Base-by-base conservation (phyloP, 2,329 filamentous ascomycete genomes). In the Aspergillus carbonarius region DNA sequence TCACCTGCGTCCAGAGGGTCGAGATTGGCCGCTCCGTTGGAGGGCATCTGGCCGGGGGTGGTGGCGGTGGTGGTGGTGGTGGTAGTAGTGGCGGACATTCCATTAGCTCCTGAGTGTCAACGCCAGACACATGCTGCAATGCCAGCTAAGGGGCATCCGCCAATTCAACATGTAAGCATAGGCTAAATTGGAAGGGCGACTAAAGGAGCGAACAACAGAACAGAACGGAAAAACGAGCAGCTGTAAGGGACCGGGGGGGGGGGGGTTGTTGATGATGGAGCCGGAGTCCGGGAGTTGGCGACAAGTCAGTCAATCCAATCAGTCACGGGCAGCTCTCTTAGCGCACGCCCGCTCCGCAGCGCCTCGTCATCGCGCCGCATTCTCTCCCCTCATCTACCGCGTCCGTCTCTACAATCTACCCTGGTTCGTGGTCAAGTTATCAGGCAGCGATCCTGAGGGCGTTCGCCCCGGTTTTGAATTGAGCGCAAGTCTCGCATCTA, bases 1-100 rank as follows among this genome's bases (percentile, higher is more conserved):
- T 70, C 70, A 78, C 78, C 78, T 73, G 77, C 75, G 70, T 80
- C 78, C 64, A 80, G 68, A 58, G 74, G 71, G 66, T 79, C 76
- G 58, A 72, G 65, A 60, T 68, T 66, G 52, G 71, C 66, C 57
- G 69, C 66, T 60, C 72, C 74, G 68, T 75, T 73, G 60, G 73
- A 61, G 60, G 73, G 67, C 76, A 77, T 76, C 62, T 70, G 71
- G 70, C 68, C 66, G 44, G 51, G 30, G 65, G 69, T 68, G 56
- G 65, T 68, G 49, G 63, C 60, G 57, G 68, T 65, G 57, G 65
- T 68, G 49, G 63, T 60, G 57, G 68, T 65, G 57, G 67, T 60
- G 5, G 23, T 23, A 54, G 66, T 66, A 53, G 70, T 72, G 59
- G 67, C 63, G 61, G 70, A 69, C 73, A 75, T 75, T 66, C 70